phyloP scores from a whole-genome alignment of 805 yeast genomes.

The Kazachstania africana region DNA sequence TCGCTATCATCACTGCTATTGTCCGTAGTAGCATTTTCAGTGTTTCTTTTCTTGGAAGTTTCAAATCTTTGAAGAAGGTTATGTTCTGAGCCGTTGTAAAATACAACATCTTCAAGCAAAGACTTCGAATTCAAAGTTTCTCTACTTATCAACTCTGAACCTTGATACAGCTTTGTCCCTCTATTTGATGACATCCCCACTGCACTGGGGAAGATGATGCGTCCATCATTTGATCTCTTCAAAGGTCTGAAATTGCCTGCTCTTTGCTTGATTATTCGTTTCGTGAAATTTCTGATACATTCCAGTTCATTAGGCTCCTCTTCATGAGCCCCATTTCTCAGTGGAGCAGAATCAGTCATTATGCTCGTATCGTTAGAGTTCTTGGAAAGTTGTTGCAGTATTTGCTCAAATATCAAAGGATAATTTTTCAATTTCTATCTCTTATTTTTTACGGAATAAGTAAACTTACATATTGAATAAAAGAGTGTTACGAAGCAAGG shows the following conservation, averaged over 20 bases:
- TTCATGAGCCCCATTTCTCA: not conserved
- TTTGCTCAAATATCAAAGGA: too few species aligned
- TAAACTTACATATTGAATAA: too few species aligned
- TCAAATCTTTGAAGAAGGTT: constrained; percentile 17
- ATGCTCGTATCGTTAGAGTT: too few species aligned
- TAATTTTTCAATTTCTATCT: too few species aligned
- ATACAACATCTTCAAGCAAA: constrained; percentile 22
- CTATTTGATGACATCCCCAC: constrained; percentile 36
- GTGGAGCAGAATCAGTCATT: too few species aligned
- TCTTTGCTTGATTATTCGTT: constrained; percentile 20
- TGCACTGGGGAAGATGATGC: constrained; percentile 14
- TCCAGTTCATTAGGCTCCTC: too few species aligned
- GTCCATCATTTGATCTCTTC: constrained; percentile 20
- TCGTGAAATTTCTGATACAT: constrained; percentile 15
- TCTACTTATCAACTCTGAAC: constrained; percentile 36
- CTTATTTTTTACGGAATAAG: too few species aligned
- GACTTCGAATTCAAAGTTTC: constrained; percentile 28
- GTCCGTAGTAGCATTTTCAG: constrained; percentile 6
- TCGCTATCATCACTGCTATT: constrained; percentile 17
- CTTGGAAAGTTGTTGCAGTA: too few species aligned
- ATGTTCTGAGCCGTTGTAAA: constrained; percentile 28
- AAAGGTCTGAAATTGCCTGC: constrained; percentile 25
- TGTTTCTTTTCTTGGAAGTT: constrained; percentile 24
- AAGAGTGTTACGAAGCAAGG: too few species aligned
- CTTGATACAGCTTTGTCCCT: constrained; percentile 45